Percentiles rank a stretch among this genome's conserved stretches.
Evolutionary conservation across 768 basidiomycete species (phyloP).

Genomic region (Fistulinella prunicolor): DNA sequence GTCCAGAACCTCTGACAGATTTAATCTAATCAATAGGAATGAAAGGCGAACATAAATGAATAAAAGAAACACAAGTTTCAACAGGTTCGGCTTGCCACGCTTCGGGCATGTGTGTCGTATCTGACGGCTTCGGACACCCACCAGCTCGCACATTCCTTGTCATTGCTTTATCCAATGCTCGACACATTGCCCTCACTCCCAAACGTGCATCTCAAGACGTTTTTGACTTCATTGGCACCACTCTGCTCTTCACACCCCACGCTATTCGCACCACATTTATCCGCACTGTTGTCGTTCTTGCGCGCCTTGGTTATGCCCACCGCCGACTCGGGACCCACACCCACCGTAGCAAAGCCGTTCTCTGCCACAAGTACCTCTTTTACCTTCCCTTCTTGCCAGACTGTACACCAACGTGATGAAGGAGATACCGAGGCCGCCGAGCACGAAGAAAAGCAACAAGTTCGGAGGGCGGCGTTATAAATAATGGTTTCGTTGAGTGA

Average conservation of each 20-base stretch:
- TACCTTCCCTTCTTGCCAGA: slow-evolving; percentile 37
- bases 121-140: slow-evolving; percentile 57
- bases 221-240: slow-evolving; percentile 67
- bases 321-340: slow-evolving; percentile 51
- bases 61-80: too few relatives aligned
- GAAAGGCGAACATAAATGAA: too few relatives aligned
- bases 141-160: slow-evolving; percentile 59
- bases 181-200: slow-evolving; percentile 66
- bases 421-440: slow-evolving; percentile 40
- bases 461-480: slow-evolving; percentile 74
- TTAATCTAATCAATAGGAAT: too few relatives aligned
- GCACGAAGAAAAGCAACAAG: slow-evolving; percentile 64
- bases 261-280: slow-evolving; percentile 73
- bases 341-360: slow-evolving; percentile 48
- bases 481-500: slow-evolving; percentile 83
- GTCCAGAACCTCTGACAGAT: too few relatives aligned
- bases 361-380: slow-evolving; percentile 36
- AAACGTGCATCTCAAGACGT: slow-evolving; percentile 53
- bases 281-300: slow-evolving; percentile 64
- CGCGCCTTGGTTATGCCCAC: slow-evolving; percentile 67
- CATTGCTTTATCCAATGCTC: slow-evolving; percentile 68
- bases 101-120: slow-evolving; percentile 68
- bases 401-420: slow-evolving; percentile 28
- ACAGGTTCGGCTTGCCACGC: slow-evolving; percentile 68
- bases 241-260: slow-evolving; percentile 64